Evolutionary conservation across 176 grass and related monocot genomes (phyloP).

Genomic region (Microstegium vimineum): DNA sequence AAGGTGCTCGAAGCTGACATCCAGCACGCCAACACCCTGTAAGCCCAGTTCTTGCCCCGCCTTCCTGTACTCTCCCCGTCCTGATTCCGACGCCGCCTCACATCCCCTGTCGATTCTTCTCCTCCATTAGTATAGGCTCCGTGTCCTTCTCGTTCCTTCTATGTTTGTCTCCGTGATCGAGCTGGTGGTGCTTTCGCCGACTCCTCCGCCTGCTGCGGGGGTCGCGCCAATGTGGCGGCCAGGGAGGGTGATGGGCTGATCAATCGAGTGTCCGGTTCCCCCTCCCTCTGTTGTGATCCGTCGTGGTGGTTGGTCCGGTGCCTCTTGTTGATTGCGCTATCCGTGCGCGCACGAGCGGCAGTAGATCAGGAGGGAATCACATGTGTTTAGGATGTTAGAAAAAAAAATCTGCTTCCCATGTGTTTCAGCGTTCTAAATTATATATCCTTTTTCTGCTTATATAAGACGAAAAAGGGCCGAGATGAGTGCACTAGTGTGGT

Average conservation of each 20-base stretch:
- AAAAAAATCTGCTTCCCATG: background rate
- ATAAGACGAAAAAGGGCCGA: background rate
- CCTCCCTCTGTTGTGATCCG: background rate
- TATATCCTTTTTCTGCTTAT: background rate
- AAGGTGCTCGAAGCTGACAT: constrained; percentile 98
- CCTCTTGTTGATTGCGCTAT: background rate
- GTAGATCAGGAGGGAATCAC: constrained; percentile 31
- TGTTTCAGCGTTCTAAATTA: constrained; percentile 22
- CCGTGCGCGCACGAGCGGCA: background rate
- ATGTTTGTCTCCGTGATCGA: background rate
- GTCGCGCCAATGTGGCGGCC: constrained; percentile 16
- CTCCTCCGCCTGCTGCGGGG: background rate
- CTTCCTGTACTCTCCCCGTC: background rate
- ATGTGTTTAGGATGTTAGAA: constrained; percentile 14
- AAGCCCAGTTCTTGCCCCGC: background rate
- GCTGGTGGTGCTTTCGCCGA: background rate
- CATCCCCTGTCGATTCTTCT: background rate
- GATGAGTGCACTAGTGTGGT: background rate
- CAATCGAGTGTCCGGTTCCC: background rate
- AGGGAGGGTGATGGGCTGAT: background rate
- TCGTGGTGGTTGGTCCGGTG: background rate
- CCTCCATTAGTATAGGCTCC: background rate
- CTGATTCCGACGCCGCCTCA: background rate
- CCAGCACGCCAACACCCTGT: constrained; percentile 87
- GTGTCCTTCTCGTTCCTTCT: background rate